phyloP scores from a whole-genome alignment of 2,329 filamentous ascomycete species.

The Monosporascus ibericus region DNA sequence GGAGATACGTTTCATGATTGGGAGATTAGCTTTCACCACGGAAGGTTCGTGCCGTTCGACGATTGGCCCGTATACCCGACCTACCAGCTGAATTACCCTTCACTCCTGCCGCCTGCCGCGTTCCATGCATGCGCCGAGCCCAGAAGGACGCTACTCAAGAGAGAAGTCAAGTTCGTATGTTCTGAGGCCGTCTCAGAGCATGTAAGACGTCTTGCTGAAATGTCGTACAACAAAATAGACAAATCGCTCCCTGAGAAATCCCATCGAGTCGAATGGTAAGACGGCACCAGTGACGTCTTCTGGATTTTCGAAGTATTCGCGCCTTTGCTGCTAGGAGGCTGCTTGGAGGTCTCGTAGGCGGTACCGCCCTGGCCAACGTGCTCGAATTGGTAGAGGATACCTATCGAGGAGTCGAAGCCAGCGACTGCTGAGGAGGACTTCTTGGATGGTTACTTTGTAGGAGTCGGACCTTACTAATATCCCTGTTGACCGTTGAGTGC shows the following conservation, averaged over 20 bases:
- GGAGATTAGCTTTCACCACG: not conserved
- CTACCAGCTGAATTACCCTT: not conserved
- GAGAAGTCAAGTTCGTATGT: not conserved
- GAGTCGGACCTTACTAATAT: constrained; percentile 5
- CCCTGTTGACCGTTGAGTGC: constrained; percentile 6
- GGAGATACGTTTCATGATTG: not conserved
- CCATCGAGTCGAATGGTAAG: too few species aligned
- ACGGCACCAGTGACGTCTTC: too few species aligned
- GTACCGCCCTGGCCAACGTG: too few species aligned
- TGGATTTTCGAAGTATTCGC: too few species aligned
- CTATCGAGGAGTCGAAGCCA: not conserved
- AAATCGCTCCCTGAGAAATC: not conserved
- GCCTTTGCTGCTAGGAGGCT: too few species aligned
- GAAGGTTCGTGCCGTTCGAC: not conserved
- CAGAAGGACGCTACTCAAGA: not conserved
- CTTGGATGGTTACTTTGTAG: not conserved
- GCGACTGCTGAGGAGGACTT: not conserved
- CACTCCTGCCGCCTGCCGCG: not conserved
- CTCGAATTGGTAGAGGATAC: too few species aligned
- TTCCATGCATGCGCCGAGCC: not conserved
- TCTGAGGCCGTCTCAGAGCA: too few species aligned
- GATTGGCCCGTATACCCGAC: not conserved
- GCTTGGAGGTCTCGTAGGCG: too few species aligned
- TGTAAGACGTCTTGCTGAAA: too few species aligned
- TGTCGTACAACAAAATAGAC: not conserved